Evolutionary conservation across 2,329 filamentous ascomycete species (phyloP), one percentile per base, ranked within the genome.

Genomic region (Amylocarpus encephaloides): DNA sequence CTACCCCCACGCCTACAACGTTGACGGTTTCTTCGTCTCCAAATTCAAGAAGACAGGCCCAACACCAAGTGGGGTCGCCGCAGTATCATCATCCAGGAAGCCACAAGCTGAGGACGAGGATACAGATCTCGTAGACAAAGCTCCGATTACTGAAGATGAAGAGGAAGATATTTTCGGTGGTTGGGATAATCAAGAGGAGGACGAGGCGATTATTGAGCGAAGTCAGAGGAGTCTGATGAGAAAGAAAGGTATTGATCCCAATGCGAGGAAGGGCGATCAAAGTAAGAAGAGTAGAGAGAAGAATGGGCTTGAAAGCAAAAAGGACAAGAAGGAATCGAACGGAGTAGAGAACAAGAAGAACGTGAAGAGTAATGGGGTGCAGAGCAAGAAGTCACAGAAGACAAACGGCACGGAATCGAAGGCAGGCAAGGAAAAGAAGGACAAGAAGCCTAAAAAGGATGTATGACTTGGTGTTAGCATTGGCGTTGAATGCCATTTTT

Each of bases 1-100:
- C 74, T 95, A 94, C 71, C 89, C 90, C 0, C 89, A 95, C 67
- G 80, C 86, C 16, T 89, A 93, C 74, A 95, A 96, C 71, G 90
- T 98, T 32, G 93, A 97, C 68, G 93, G 93, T 57, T 98, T 98
- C 82, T 98, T 90, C 67, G 93, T 98, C 54, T 88, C 90, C 64
- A 98, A 98, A 71, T 86, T 98, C 72, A 91, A 95, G 71, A 98
- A 98, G 78, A 81, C 81, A 13, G 92, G 82, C 0, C 86, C 88
- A 2, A 88, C 86, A 36, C 15, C 87, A 50, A 80, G 51, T 58
- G 61, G 61, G 2, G 60, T 56, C 30, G 63, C 57, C 33, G 57
- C 58, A 9, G 22, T 40, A 1, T 42, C 47, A 7, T 58, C 62
- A 1, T 62, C 60, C 26, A 46, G 39, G 19, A 60, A 52, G 33